Conservation (phyloP, 768 basidiomycete species). For the Boletus vinaceobasis region DNA sequence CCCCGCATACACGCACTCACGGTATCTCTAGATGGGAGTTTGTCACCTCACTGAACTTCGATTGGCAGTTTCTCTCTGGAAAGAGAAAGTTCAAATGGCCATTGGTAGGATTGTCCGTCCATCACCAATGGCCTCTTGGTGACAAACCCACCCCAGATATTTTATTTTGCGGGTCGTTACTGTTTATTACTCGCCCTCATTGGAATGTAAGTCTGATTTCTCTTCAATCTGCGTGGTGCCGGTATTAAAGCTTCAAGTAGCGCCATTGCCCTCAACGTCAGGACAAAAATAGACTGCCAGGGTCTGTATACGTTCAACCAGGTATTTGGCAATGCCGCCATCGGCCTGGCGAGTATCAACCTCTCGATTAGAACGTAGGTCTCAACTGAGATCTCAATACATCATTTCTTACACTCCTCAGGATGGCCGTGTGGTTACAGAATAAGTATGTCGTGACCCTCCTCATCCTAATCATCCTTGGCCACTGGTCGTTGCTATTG, state of each 20-base stretch:
- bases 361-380: slow-evolving; percentile 65
- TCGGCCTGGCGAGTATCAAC: slow-evolving; percentile 70
- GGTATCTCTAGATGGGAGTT: slow-evolving; percentile 57
- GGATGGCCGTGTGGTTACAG: slow-evolving; percentile 71
- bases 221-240: neutral
- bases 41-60: slow-evolving; percentile 57
- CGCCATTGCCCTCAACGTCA: slow-evolving; percentile 57
- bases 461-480: slow-evolving; percentile 55
- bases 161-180: slow-evolving; percentile 71
- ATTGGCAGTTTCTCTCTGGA: slow-evolving; percentile 58
- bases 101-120: slow-evolving; percentile 40
- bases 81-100: slow-evolving; percentile 64
- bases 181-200: slow-evolving; percentile 60
- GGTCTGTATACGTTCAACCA: slow-evolving; percentile 66
- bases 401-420: slow-evolving; percentile 23
- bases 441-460: slow-evolving; percentile 49
- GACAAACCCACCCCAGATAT: slow-evolving; percentile 38
- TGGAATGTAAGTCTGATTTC: slow-evolving; percentile 53
- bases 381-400: neutral
- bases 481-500: slow-evolving; percentile 68
- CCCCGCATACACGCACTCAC: slow-evolving; percentile 6
- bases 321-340: slow-evolving; percentile 61
- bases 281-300: slow-evolving; percentile 60
- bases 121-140: neutral
- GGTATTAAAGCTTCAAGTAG: slow-evolving; percentile 30